phyloP scores from a whole-genome alignment of 352 stramenopile species.

The Phytophthora cryptogea region DNA sequence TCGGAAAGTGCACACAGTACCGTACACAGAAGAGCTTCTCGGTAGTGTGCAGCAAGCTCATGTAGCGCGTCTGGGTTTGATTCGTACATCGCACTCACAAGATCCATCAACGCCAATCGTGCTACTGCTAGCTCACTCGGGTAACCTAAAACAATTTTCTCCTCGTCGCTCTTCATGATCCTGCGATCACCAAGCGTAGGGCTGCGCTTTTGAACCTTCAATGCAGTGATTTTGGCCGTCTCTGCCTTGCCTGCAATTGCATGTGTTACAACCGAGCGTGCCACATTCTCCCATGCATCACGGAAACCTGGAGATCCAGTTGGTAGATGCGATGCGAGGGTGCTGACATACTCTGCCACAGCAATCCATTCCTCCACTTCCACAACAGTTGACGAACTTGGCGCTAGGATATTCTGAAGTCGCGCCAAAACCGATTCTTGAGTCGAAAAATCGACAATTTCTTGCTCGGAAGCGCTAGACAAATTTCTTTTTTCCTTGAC shows the following conservation, averaged over 20 bases:
- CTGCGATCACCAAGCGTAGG: constrained; percentile 32
- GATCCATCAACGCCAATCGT: constrained; percentile 50
- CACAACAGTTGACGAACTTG: constrained; percentile 39
- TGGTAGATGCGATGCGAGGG: constrained; percentile 33
- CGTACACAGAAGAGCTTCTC: constrained; percentile 67
- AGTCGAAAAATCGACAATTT: constrained; percentile 35
- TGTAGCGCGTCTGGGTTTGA: constrained; percentile 49
- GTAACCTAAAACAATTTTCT: constrained; percentile 48
- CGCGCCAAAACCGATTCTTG: constrained; percentile 35
- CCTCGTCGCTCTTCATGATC: constrained; percentile 39
- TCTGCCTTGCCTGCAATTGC: constrained; percentile 66
- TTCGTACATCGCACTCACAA: constrained; percentile 47
- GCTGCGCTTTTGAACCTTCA: constrained; percentile 61
- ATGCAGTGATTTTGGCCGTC: constrained; percentile 44
- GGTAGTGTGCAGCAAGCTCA: constrained; percentile 57
- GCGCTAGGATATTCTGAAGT: constrained; percentile 38
- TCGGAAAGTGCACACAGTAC: constrained; percentile 62
- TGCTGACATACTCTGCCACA: constrained; percentile 42
- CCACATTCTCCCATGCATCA: constrained; percentile 57
- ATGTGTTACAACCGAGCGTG: constrained; percentile 55
- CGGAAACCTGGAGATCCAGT: constrained; percentile 33
- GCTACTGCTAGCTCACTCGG: constrained; percentile 42
- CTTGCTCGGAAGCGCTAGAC: constrained; percentile 5
- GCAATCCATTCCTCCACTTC: constrained; percentile 47
- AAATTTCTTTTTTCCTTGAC: constrained; percentile 20